phyloP scores from a whole-genome alignment of 306 rosid genomes.

The Cicer cuneatum region DNA sequence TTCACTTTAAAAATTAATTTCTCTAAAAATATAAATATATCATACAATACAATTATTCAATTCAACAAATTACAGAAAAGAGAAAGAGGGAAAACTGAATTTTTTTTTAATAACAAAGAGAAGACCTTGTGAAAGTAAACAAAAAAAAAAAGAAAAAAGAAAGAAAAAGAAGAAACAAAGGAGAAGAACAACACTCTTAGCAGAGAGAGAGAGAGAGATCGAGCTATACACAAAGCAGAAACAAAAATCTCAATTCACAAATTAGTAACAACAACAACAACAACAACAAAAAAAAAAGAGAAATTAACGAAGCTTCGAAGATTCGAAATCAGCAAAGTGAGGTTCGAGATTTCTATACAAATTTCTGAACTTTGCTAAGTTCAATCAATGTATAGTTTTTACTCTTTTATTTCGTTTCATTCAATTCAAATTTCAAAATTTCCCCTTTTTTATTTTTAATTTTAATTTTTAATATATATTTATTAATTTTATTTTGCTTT shows the following conservation, averaged over 20 bases:
- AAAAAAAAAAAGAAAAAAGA: background rate
- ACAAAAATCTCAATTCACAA: conserved; percentile 46
- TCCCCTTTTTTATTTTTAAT: background rate
- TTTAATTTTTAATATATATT: background rate
- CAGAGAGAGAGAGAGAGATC: conserved; percentile 76
- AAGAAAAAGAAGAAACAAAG: conserved; percentile 38
- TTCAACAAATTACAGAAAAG: background rate
- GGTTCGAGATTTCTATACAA: conserved; percentile 75
- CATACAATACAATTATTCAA: background rate
- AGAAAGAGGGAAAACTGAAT: conserved; percentile 14
- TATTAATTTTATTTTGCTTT: conserved; percentile 6
- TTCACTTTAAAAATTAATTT: background rate
- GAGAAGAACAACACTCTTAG: conserved; percentile 42
- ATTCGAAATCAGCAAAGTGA: conserved; percentile 53
- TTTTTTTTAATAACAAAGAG: background rate
- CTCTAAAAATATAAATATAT: background rate
- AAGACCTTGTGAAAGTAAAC: conserved; percentile 8
- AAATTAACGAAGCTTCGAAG: conserved; percentile 57
- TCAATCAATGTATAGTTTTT: conserved; percentile 58
- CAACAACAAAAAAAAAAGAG: conserved; percentile 7
- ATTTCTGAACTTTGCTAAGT: conserved; percentile 60
- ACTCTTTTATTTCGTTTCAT: conserved; percentile 59
- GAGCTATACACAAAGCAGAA: conserved; percentile 44
- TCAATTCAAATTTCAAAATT: conserved; percentile 32
- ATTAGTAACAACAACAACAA: background rate